Percentiles rank a stretch among this genome's conserved stretches.
These are phyloP conservation scores for Parathielavia hyrcaniae DNA, from an alignment of 495 filamentous ascomycete species.

Conservation along the genomic window DNA sequence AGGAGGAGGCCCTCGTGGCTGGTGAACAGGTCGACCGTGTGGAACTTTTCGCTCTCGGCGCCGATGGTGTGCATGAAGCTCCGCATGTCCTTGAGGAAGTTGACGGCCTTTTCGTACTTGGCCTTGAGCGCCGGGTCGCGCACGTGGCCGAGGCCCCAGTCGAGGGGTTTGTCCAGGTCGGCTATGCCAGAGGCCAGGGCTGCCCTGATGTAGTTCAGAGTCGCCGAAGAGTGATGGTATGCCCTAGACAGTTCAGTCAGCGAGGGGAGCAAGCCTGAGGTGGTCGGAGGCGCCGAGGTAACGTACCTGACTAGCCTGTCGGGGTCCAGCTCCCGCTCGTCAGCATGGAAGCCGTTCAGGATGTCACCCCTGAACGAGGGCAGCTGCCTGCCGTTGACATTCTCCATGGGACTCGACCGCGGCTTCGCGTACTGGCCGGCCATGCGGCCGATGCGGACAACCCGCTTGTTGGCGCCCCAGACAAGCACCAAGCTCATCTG, in stretches of 20 bases:
- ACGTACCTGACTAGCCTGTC: conserved; percentile 63
- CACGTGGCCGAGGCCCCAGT: conserved; percentile 95
- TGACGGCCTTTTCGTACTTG: conserved; percentile 76
- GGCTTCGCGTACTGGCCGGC: conserved; percentile 97
- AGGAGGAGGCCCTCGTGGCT: conserved; percentile 92
- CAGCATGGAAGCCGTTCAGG: conserved; percentile 74
- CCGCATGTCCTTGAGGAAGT: conserved; percentile 80
- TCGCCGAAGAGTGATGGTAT: conserved; percentile 92
- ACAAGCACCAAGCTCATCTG: conserved; percentile 94
- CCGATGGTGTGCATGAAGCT: conserved; percentile 95
- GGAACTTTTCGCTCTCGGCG: conserved; percentile 78
- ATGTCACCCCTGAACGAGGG: conserved; percentile 90
- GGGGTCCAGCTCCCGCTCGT: conserved; percentile 73
- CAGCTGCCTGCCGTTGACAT: conserved; percentile 69
- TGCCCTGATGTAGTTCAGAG: conserved; percentile 83
- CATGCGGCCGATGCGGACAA: conserved; percentile 91
- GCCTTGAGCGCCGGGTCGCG: conserved; percentile 71
- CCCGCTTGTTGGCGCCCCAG: conserved; percentile 83
- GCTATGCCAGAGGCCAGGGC: conserved; percentile 83
- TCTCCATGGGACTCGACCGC: conserved; percentile 79
- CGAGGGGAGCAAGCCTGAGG: too few species aligned
- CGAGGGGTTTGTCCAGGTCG: conserved; percentile 85
- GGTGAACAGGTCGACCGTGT: conserved; percentile 93
- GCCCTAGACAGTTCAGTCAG: conserved; percentile 44
- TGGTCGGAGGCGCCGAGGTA: not conserved